Conservation (phyloP, 192 early-diverging fungal genomes). For the Rhizophagus sp. region DNA sequence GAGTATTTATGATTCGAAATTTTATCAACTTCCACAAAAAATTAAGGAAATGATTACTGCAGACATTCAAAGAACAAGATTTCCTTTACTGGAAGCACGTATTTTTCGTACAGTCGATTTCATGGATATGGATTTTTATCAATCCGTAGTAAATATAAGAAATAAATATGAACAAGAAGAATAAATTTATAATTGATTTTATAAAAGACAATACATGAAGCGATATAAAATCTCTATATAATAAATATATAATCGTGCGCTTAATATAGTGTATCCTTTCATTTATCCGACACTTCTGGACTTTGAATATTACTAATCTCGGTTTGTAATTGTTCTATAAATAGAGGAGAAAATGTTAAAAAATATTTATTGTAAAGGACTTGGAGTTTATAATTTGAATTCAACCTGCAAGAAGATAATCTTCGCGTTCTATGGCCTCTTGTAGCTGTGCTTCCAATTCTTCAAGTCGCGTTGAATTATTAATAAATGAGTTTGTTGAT, state of each 20-base stretch:
- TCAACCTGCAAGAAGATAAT: conserved; percentile 16
- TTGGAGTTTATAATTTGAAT: background rate
- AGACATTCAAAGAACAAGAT: background rate
- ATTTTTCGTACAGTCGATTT: background rate
- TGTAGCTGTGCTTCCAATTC: conserved; percentile 1
- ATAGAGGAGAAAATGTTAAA: background rate
- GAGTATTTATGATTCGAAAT: background rate
- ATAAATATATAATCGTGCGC: too few relatives aligned
- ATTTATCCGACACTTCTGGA: background rate
- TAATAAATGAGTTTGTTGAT: background rate
- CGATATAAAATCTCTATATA: too few relatives aligned
- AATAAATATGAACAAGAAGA: background rate
- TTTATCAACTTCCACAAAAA: background rate
- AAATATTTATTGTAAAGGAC: background rate
- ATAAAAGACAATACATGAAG: too few relatives aligned
- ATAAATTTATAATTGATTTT: background rate
- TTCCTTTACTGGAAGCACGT: background rate
- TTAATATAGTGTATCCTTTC: background rate
- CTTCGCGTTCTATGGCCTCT: background rate
- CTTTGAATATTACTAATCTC: background rate
- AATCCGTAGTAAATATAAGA: background rate
- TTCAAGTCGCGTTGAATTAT: background rate
- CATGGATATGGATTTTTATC: background rate
- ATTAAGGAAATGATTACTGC: background rate
- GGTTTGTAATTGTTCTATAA: conserved; percentile 3